Conservation (phyloP, 306 rosid species). For the Sicyos edulis region DNA sequence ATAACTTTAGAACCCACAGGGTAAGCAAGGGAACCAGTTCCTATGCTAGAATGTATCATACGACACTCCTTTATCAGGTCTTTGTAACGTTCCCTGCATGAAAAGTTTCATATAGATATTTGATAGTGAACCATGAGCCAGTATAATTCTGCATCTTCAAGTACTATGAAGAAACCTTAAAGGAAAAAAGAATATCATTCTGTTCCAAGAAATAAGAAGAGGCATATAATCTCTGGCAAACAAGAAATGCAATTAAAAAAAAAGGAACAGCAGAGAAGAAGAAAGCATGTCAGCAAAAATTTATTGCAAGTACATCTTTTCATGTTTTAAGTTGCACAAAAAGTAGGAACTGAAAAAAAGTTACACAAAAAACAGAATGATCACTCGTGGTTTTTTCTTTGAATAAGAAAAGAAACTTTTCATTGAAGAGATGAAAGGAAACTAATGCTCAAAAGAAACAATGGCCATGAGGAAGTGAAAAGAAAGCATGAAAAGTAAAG, state of each 20-base stretch:
- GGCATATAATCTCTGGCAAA: background rate
- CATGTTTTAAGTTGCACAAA: background rate
- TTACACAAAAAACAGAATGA: background rate
- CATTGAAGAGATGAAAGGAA: too few relatives aligned
- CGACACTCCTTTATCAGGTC: conserved; percentile 79
- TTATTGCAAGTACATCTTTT: background rate
- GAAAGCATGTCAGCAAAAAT: background rate
- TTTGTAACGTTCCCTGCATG: conserved; percentile 69
- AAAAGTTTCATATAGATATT: conserved; percentile 23
- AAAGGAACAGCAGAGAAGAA: background rate
- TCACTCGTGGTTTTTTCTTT: background rate
- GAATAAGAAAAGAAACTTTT: too few relatives aligned
- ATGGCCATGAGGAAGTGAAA: too few relatives aligned
- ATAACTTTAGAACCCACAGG: conserved; percentile 84
- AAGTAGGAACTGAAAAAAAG: background rate
- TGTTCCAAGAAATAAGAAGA: background rate
- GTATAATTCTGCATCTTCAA: conserved; percentile 14
- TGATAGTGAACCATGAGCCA: conserved; percentile 11
- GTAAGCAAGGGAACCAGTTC: conserved; percentile 92
- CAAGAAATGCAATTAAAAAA: background rate
- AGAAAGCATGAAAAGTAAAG: too few relatives aligned
- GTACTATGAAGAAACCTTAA: conserved; percentile 18
- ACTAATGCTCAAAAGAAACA: too few relatives aligned
- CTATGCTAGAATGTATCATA: conserved; percentile 78
- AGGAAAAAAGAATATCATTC: background rate